Conservation (phyloP, 768 basidiomycete genomes). For the Mycena alexandri region DNA sequence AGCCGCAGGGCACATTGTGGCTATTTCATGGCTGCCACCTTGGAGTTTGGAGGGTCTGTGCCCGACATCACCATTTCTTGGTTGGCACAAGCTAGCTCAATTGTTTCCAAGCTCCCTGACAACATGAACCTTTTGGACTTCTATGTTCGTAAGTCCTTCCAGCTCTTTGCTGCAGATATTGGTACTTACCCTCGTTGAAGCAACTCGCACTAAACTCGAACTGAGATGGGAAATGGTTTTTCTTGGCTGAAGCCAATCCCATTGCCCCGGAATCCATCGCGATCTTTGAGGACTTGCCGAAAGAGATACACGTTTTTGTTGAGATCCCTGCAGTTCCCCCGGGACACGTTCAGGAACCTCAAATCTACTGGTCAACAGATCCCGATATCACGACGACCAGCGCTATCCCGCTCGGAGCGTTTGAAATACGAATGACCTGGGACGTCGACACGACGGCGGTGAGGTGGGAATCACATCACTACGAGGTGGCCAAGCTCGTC, state of each 20-base stretch:
- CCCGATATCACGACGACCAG: not conserved
- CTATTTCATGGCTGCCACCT: not conserved
- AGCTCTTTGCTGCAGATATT: too few relatives aligned
- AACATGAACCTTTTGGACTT: not conserved
- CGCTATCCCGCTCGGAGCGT: not conserved
- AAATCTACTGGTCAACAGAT: constrained; percentile 8
- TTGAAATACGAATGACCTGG: not conserved
- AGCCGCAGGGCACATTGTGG: not conserved
- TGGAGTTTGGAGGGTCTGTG: not conserved
- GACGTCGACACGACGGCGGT: too few relatives aligned
- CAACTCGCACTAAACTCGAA: not conserved
- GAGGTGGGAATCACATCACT: constrained; percentile 8
- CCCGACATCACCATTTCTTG: not conserved
- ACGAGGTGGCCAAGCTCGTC: not conserved
- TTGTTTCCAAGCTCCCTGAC: not conserved
- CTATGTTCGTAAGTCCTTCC: not conserved
- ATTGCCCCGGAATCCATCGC: too few relatives aligned
- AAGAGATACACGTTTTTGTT: constrained; percentile 1
- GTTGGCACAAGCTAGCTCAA: not conserved
- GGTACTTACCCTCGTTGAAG: too few relatives aligned
- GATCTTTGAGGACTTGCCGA: not conserved
- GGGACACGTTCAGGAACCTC: not conserved
- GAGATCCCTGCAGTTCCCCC: not conserved
- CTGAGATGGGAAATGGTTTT: constrained; percentile 10
- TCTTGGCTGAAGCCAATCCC: not conserved